Conservation (phyloP, 2,329 filamentous ascomycete genomes). For the Aspergillus sergii region DNA sequence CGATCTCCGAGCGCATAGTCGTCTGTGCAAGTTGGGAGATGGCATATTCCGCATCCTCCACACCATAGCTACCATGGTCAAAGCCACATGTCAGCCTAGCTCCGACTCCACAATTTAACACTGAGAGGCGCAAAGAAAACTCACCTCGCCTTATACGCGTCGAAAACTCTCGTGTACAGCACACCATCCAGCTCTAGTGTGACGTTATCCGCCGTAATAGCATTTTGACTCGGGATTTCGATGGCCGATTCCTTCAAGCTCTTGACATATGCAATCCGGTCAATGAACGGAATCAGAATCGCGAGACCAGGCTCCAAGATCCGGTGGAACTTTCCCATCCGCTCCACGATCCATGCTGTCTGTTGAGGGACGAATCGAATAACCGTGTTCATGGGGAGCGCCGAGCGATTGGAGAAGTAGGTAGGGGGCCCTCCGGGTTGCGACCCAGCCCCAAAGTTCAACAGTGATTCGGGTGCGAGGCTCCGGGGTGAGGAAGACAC, state of each 20-base stretch:
- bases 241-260: conserved; percentile 94
- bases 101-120: background rate
- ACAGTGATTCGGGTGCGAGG: conserved; percentile 37
- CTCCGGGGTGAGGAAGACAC: conserved; percentile 33
- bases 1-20: conserved; percentile 98
- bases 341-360: conserved; percentile 98
- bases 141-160: conserved; percentile 95
- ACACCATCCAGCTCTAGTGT: conserved; percentile 95
- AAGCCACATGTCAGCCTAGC: conserved; percentile 1
- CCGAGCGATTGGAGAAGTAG: conserved; percentile 71
- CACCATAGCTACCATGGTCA: conserved; percentile 73
- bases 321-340: conserved; percentile 96
- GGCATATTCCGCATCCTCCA: conserved; percentile 98
- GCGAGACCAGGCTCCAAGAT: conserved; percentile 92
- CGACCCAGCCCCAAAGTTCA: conserved; percentile 29
- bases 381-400: conserved; percentile 87
- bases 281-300: conserved; percentile 83
- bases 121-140: conserved; percentile 26
- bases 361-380: conserved; percentile 98
- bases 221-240: conserved; percentile 96
- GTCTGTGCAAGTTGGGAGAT: conserved; percentile 98
- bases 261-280: conserved; percentile 97
- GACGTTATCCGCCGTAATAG: conserved; percentile 98
- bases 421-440: conserved; percentile 57
- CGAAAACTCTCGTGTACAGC: conserved; percentile 92